Conservation (phyloP, 2,329 filamentous ascomycete genomes). For the Coniochaeta sp. region DNA sequence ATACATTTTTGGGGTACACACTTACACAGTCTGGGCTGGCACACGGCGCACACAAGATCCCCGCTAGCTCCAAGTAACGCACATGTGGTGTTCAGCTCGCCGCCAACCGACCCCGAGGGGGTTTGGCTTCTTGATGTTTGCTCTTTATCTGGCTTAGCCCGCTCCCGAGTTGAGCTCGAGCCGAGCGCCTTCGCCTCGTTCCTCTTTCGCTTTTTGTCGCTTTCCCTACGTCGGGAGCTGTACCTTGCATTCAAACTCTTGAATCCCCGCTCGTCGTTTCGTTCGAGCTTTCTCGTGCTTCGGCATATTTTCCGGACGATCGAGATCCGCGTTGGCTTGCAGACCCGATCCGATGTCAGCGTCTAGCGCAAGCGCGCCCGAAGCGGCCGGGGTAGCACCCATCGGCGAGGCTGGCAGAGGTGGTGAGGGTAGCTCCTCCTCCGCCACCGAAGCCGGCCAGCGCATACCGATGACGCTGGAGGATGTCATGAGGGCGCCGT, state of each 20-base stretch:
- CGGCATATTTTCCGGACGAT: neutral
- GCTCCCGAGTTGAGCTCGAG: neutral
- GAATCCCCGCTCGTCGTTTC: neutral
- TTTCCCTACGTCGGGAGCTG: neutral
- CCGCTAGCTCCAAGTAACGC: neutral
- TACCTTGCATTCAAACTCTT: neutral
- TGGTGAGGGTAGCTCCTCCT: slow-evolving; percentile 3
- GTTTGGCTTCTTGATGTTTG: neutral
- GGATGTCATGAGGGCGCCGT: slow-evolving; percentile 33
- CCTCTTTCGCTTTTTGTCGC: neutral
- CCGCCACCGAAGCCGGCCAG: neutral
- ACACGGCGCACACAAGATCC: neutral
- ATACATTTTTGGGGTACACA: neutral
- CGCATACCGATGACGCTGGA: slow-evolving; percentile 19
- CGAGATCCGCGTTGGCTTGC: neutral
- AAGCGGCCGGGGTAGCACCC: neutral
- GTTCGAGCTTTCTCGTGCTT: neutral
- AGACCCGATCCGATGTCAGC: neutral
- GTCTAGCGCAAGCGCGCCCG: neutral
- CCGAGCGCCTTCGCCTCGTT: neutral
- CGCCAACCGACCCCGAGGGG: neutral
- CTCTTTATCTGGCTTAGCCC: neutral
- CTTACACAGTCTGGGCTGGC: neutral
- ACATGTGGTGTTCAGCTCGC: neutral
- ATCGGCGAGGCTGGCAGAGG: neutral